phyloP scores from a whole-genome alignment of 129 eudicot genomes.

The Pulicaria dysenterica region DNA sequence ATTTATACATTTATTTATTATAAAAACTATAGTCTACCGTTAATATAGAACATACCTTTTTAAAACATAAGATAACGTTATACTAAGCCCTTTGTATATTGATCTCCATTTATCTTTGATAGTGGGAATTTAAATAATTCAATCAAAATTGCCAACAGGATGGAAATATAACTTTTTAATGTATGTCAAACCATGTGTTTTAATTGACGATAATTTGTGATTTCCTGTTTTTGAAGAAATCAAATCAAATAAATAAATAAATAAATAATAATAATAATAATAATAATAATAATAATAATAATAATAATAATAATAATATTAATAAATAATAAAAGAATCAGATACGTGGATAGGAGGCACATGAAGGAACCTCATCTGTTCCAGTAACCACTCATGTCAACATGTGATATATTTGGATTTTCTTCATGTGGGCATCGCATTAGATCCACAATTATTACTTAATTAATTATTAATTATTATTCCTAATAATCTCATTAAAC shows the following conservation, averaged over 20 bases:
- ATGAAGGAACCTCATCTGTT: conserved; percentile 41
- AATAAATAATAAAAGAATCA: conserved; percentile 28
- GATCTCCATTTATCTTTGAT: no score
- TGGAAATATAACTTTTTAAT: no score
- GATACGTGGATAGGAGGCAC: conserved; percentile 42
- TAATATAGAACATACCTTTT: no score
- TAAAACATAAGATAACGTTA: no score
- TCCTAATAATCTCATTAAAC: no score
- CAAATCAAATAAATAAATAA: neutral
- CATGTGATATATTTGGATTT: conserved; percentile 42
- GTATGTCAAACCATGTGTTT: neutral
- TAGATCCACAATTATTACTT: conserved; percentile 14
- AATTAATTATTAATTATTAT: no score
- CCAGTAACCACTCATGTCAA: conserved; percentile 34
- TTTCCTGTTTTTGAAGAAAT: neutral
- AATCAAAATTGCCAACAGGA: no score
- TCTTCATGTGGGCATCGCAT: conserved; percentile 16
- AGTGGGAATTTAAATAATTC: no score
- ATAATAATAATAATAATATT: no score
- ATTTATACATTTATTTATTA: no score
- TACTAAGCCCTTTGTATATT: no score
- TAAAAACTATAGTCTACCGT: no score
- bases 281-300: neutral
- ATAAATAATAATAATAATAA: neutral
- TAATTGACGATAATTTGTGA: neutral